Evolutionary conservation across 164 flowering plant species (phyloP), one percentile per base, ranked within the genome.

Genomic region (Vitis cinerea): DNA sequence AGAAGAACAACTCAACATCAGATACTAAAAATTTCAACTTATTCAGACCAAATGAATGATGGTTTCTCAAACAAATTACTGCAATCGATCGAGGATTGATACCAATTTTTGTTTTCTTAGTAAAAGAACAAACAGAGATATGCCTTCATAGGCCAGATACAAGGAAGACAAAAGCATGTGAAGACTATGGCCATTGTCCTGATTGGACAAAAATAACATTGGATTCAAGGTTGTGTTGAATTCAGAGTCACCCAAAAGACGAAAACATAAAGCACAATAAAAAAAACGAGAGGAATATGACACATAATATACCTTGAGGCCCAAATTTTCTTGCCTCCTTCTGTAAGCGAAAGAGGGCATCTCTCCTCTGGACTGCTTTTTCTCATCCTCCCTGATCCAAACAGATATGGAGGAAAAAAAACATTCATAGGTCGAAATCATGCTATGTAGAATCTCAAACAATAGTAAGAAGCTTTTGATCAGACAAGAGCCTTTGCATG

Each of bases 241-340:
- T 60, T 23, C 63, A 2, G 63, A 66, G 50, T 17, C 47, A 54
- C 23, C 50, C 12, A 68, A 61, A 23, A 50, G 53, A 10, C 12
- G 14, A 37, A 69, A 30, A 64, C 10, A n/a, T 2, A 17, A 29
- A 14, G 58, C 9, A 14, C 44, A 37, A 3, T 37, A 71, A 60
- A 11, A 3, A 67, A 53, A 53, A 55, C 7, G 55, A 19, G 44
- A 30, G 53, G 80, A 77, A 77, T 73, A 77, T 67, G 30, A 74
- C 77, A 29, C 11, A 70, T 72, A 69, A 77, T 73, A 73, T 77
- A 59, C 80, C 66, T 54, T n/a, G 15, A 59, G 61, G 61, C 14
- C 58, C 37, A 52, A 13, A 31, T 14, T 27, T 71, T 29, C 29
- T 50, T 59, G 37, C 65, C 47, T 23, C 27, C 66, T 37, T 29